A percentile compares a stretch with the other conserved stretches of the same genome.
Evolutionary conservation across 1,284 basidiomycete genomes (phyloP).

Genomic region (Stereum hirsutum): DNA sequence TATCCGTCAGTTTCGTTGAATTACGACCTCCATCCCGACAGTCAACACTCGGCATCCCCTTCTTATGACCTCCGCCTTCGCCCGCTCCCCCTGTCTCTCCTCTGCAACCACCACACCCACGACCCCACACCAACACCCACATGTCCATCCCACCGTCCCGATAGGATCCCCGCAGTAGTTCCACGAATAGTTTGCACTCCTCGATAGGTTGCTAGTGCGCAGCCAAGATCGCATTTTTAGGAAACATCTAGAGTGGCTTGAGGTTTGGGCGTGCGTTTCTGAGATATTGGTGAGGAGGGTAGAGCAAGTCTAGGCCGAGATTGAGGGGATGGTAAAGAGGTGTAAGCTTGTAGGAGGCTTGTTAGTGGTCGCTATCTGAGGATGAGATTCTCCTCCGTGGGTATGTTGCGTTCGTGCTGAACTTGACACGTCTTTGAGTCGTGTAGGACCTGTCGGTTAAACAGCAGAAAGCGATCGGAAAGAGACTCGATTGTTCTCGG

Average conservation of each 20-base stretch:
- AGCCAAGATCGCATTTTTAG: conserved; percentile 88
- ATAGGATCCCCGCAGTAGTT: conserved; percentile 88
- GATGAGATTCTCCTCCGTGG: conserved; percentile 32
- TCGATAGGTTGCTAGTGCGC: conserved; percentile 82
- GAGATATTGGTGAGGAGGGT: conserved; percentile 62
- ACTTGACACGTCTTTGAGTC: too few relatives aligned
- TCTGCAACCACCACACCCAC: conserved; percentile 24
- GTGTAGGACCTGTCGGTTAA: conserved; percentile 64
- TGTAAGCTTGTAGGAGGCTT: conserved; percentile 72
- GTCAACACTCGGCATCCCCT: conserved; percentile 26
- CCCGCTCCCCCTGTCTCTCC: conserved; percentile 21
- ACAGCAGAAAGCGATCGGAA: conserved; percentile 70
- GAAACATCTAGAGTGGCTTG: conserved; percentile 68
- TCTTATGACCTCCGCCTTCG: conserved; percentile 11
- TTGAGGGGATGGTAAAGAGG: conserved; percentile 74
- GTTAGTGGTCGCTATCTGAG: conserved; percentile 84
- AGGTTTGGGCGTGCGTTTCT: conserved; percentile 68
- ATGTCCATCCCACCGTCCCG: conserved; percentile 48
- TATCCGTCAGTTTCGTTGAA: conserved; percentile 18
- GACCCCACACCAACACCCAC: conserved; percentile 21
- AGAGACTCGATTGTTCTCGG: conserved; percentile 82
- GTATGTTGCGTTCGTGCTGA: too few relatives aligned
- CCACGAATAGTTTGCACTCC: conserved; percentile 87
- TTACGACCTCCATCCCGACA: conserved; percentile 28
- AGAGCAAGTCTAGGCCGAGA: conserved; percentile 60